Evolutionary conservation across 306 rosid genomes (phyloP), one percentile per base, ranked within the genome.

Genomic region (Vigna reflexopilosa): DNA sequence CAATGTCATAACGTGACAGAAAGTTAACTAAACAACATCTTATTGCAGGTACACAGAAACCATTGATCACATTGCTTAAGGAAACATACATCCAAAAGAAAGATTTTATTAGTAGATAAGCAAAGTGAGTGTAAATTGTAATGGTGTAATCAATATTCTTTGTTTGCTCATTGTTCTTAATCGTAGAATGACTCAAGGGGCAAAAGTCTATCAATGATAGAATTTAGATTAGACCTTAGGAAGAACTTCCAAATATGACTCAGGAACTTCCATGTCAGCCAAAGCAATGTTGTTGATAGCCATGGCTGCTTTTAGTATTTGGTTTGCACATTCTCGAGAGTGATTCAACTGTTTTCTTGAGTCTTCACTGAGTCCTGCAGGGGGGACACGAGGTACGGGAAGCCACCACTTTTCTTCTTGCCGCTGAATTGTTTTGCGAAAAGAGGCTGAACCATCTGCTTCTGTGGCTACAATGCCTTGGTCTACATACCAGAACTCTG

Each of bases 401-500:
- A 94, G 92, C 99, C 99, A 93, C 99, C 99, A 95, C 80, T 95
- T 95, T 83, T 95, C 99, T 59, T 95, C 98, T 85, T 95, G 97
- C 75, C 98, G 80, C 59, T 91, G 98, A 64, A 89, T 61, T 19
- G 88, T 72, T 80, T 85, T 92, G 73, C 90, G 95, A 64, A 93
- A 93, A 26, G 99, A 93, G 83, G 87, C 85, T 0, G 98, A 89
- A 22, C 98, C 96, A 73, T 93, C 93, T 4, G 89, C 86, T 28
- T 91, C 96, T 9, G 87, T 79, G 24, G 97, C 86, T 48, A 87
- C 80, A 45, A 95, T 91, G 58, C 99, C 98, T 90, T 95, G 98
- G 76, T 95, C 99, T 2, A 93, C 92, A 81, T 95, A 95, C 99
- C 99, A 95, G 81, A 95, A 95, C 76, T 93, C 98, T 3, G 87